Base-by-base conservation (phyloP, 495 filamentous ascomycete genomes). In the Neurospora sp. region DNA sequence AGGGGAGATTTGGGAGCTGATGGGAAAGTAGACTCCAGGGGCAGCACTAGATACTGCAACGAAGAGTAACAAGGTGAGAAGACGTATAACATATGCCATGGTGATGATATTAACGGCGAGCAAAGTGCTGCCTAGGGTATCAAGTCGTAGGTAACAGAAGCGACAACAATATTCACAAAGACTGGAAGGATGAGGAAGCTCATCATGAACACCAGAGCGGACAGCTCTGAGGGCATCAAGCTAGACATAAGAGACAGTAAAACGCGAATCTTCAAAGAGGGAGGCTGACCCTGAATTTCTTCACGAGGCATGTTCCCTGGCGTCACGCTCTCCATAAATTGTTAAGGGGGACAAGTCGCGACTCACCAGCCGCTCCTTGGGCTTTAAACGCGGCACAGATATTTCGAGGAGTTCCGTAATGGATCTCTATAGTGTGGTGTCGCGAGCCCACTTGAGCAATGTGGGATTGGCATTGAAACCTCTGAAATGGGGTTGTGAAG, bases 1-100 rank as follows among this genome's bases (percentile, higher is more conserved):
- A 5, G 91, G 91, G 43, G 92, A 92, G 13, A 94, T 85, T 78
- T 96, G 92, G 6, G 91, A 86, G 79, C 94, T 93, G 75, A 94
- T 85, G 0, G 91, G 91, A 70, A 93, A 91, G 42, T 87, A 87
- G 70, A 90, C 83, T 71, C 79, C 74, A 71, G 86, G 84, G 39
- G 75, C 79, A 62, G 88, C 88, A 70, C 78, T 74, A 21, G 84
- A 83, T 24, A 76, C 66, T 28, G 59, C 15, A 17, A 66, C 45
- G 31, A 81, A 48, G 15, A 79, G 34, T 21, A 81, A 45, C 21
- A 74, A 39, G n/a, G 71, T 36, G 74, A 71, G 77, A 4, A 38
- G 13, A 10, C 62, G 45, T 15, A 36, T 13, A 24, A 21, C 13
- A 15, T 72, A 76, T 42, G 62, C 72, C 80, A 82, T 81, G 42